phyloP scores from a whole-genome alignment of 1,284 basidiomycete genomes.

The Crepidotus sp. region DNA sequence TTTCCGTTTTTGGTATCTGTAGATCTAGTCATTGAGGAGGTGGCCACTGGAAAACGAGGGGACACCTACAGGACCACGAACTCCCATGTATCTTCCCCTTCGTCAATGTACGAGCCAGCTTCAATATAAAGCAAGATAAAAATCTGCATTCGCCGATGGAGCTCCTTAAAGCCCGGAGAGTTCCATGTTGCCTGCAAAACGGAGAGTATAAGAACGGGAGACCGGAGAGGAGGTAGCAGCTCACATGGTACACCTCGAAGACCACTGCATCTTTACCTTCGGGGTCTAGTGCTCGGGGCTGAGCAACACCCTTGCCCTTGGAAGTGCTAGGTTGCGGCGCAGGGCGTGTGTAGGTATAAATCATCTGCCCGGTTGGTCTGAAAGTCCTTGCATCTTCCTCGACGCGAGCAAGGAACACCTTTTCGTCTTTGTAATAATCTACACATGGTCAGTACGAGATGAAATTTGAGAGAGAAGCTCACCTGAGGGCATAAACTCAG shows the following conservation, averaged over 20 bases:
- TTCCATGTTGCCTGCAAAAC: constrained; percentile 64
- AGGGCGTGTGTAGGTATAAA: constrained; percentile 68
- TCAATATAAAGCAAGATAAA: constrained; percentile 95
- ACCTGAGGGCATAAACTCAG: constrained; percentile 76
- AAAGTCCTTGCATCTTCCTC: constrained; percentile 70
- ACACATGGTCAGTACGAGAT: neutral
- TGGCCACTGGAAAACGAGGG: neutral
- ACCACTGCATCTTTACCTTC: constrained; percentile 54
- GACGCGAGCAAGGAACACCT: constrained; percentile 58
- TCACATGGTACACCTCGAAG: constrained; percentile 82
- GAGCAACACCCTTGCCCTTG: constrained; percentile 36
- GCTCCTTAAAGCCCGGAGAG: constrained; percentile 86
- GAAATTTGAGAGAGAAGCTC: constrained; percentile 13
- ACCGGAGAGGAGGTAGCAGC: constrained; percentile 23
- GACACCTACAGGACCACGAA: constrained; percentile 66
- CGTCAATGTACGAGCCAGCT: constrained; percentile 88
- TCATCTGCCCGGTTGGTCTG: constrained; percentile 67
- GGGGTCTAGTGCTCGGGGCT: constrained; percentile 30
- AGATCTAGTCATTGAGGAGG: constrained; percentile 1
- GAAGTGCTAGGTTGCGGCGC: constrained; percentile 26
- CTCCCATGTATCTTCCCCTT: constrained; percentile 85
- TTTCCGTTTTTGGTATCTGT: constrained; percentile 78
- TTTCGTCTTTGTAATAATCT: constrained; percentile 63
- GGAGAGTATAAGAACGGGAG: neutral
- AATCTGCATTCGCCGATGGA: constrained; percentile 90